A percentile compares a stretch with the other conserved stretches of the same genome.
Conservation (phyloP, 192 early-diverging fungal genomes). For the Oehlia diaphana region DNA sequence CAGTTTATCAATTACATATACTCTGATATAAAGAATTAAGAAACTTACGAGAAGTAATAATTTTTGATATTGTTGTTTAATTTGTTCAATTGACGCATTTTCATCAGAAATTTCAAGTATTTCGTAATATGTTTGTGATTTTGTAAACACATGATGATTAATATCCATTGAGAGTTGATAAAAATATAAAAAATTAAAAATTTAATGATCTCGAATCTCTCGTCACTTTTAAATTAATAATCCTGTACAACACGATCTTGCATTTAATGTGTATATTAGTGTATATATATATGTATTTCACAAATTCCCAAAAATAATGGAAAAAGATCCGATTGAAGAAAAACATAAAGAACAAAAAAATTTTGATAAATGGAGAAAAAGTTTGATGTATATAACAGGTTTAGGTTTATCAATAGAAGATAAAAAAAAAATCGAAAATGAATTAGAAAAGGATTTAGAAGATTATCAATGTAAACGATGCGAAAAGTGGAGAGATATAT, state of each 20-base stretch:
- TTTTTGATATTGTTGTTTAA: conserved; percentile 56
- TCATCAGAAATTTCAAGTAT: conserved; percentile 49
- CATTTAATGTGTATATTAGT: background rate
- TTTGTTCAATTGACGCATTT: conserved; percentile 42
- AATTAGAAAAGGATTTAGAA: conserved; percentile 47
- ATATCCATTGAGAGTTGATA: background rate
- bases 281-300: background rate
- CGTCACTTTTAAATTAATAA: background rate
- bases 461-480: conserved; percentile 62
- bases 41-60: conserved; percentile 50
- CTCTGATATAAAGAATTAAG: background rate
- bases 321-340: conserved; percentile 3
- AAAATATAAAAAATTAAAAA: background rate
- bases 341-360: conserved; percentile 54
- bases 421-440: conserved; percentile 34
- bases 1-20: background rate
- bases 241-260: background rate
- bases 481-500: conserved; percentile 74
- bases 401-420: conserved; percentile 58
- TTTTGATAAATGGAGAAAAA: conserved; percentile 65
- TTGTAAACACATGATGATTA: background rate
- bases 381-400: conserved; percentile 59
- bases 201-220: no score
- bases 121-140: conserved; percentile 44
- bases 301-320: background rate